Evolutionary conservation across 192 early-diverging fungal species (phyloP), one percentile per base, ranked within the genome.

Genomic region (Umbelopsis sp.): DNA sequence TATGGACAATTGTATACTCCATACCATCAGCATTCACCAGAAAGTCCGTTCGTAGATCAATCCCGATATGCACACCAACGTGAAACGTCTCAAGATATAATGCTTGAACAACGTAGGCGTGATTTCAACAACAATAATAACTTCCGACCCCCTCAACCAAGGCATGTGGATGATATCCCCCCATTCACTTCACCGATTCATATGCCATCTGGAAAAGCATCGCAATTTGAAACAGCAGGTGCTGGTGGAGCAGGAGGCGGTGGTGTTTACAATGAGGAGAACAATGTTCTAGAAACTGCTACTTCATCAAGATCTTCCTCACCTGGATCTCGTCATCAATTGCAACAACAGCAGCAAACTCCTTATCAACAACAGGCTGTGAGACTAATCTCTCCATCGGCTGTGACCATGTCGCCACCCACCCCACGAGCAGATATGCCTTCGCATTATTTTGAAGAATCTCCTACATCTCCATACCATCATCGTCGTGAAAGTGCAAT

Each of bases 81-180:
- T 62, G 56, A 62, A 62, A 62, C 16, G 7, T 62, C 56, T 31
- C 56, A 62, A 34, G 56, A 62, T 5, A 62, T 62, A 16, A 34
- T 62, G 56, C 25, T 17, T 32, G 56, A 62, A 16, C 56, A 62
- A 34, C 56, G 56, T 62, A 62, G 56, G 26, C 56, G 56, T 31
- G 31, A 62, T 20, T 62, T 34, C 26, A 34, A 17, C 31, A n/a
- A 17, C 7, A 34, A 34, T 34, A 62, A 62, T 34, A 62, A 20
- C 24, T 62, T 62, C 14, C 56, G 56, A 11, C 56, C 56, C 17
- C 56, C 56, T 62, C 56, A 62, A 62, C 56, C 25, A 17, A 29
- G 56, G 31, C 56, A 62, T 62, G 56, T 62, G 56, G 56, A 62
- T 62, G 56, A 62, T 62, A 62, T 62, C 56, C 56, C 56, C 56